Conservation (phyloP, 2,329 filamentous ascomycete genomes). For the Seiridium cupressi region DNA sequence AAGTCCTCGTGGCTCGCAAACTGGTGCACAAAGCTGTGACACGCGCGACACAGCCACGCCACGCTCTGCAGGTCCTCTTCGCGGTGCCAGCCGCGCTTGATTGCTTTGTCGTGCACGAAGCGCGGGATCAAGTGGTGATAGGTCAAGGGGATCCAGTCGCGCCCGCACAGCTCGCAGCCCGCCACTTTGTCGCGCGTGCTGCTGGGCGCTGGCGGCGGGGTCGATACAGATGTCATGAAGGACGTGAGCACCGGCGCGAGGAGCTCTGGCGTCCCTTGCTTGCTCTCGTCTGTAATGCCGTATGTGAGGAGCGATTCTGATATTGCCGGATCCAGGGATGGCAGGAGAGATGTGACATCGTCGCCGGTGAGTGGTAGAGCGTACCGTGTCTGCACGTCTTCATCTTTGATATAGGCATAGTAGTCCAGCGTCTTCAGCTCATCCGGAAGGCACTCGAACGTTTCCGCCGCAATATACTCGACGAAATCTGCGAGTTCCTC, state of each 20-base stretch:
- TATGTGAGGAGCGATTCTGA: slow-evolving; percentile 69
- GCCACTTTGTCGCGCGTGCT: slow-evolving; percentile 45
- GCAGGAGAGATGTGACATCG: slow-evolving; percentile 50
- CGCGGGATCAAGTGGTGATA: slow-evolving; percentile 88
- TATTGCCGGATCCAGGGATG: slow-evolving; percentile 56
- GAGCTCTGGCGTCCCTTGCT: slow-evolving; percentile 50
- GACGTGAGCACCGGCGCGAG: slow-evolving; percentile 61
- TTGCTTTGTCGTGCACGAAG: slow-evolving; percentile 70
- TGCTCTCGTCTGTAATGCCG: slow-evolving; percentile 50
- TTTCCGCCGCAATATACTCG: slow-evolving; percentile 71
- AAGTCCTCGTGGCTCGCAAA: slow-evolving; percentile 76
- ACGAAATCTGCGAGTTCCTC: slow-evolving; percentile 79
- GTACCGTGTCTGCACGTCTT: slow-evolving; percentile 52
- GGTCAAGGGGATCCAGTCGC: slow-evolving; percentile 72
- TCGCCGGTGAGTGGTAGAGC: slow-evolving; percentile 51
- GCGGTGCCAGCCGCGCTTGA: slow-evolving; percentile 77
- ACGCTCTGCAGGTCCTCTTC: slow-evolving; percentile 75
- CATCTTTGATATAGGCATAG: slow-evolving; percentile 41
- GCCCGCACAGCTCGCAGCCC: slow-evolving; percentile 73
- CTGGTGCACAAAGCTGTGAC: slow-evolving; percentile 78
- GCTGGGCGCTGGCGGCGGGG: slow-evolving; percentile 62
- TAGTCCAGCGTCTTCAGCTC: slow-evolving; percentile 63
- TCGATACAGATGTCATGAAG: slow-evolving; percentile 58
- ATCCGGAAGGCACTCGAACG: slow-evolving; percentile 64
- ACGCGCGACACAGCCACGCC: slow-evolving; percentile 82